Evolutionary conservation across 2,329 filamentous ascomycete species (phyloP), one percentile per base, ranked within the genome.

Genomic region (Trichoderma brevicompactum): DNA sequence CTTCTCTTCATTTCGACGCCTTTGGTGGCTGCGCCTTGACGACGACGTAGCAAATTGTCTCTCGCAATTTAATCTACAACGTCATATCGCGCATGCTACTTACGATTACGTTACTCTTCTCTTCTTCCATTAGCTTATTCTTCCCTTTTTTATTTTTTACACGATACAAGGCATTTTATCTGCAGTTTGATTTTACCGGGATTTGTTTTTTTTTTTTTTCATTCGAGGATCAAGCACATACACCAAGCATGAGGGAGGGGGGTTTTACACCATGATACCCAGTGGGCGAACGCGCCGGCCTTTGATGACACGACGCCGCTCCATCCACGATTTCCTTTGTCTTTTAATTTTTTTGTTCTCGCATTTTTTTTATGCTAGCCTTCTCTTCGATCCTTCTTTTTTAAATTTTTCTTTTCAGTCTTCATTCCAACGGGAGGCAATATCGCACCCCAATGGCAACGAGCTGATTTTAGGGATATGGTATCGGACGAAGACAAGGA

Each of bases 241-340:
- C 71, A 75, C 71, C 71, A 74, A 74, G 74, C 75, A 76, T 75
- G 67, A 73, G 34, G 56, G 56, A 73, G n/a, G 43, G 56, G 55
- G 56, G 19, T 50, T 60, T 74, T 68, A 73, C 67, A 74, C 69
- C 69, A 75, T 74, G 77, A 79, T 79, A 79, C 77, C 77, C 77
- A 76, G 77, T 78, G 76, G 76, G 75, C 76, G 74, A 74, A 70
- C 56, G 71, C 71, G 73, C 71, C 69, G 73, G 70, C 71, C 72
- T 70, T 71, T 70, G 64, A 69, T 74, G 73, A 50, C 46, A 41
- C 76, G 75, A 75, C 73, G 77, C 76, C 76, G 78, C 77, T 77
- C 76, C 73, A 74, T 70, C 53, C 76, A 76, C 75, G 72, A 73
- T 71, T 56, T 69, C 70, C 68, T 68, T 72, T 61, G 52, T 67